phyloP scores from a whole-genome alignment of 2,329 filamentous ascomycete species.

The Penicillium griseofulvum region DNA sequence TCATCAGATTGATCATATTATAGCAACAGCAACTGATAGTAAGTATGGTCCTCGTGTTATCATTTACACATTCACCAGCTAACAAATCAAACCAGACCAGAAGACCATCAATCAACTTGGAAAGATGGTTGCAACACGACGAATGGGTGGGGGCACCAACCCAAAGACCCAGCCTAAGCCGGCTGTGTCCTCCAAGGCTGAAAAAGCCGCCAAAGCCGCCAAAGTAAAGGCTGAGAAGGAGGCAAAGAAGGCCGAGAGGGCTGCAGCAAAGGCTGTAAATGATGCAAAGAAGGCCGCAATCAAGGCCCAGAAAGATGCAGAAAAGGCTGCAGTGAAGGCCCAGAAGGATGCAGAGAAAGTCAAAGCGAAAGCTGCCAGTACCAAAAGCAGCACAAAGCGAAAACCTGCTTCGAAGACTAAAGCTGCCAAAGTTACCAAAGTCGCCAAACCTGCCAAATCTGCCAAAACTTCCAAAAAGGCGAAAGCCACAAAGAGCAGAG shows the following conservation, averaged over 20 bases:
- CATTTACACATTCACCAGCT: not conserved
- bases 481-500: not conserved
- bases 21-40: not conserved
- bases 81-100: not conserved
- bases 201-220: not conserved
- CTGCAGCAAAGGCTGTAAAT: not conserved
- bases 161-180: not conserved
- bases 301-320: not conserved
- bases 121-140: not conserved
- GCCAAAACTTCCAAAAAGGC: not conserved
- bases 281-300: not conserved
- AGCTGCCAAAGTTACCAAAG: not conserved
- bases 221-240: not conserved
- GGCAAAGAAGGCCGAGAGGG: not conserved
- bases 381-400: not conserved
- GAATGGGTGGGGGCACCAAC: not conserved
- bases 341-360: not conserved
- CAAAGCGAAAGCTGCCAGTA: not conserved
- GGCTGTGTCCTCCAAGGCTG: not conserved
- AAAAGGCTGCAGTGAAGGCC: not conserved
- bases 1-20: not conserved
- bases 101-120: not conserved
- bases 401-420: not conserved
- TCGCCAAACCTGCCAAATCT: not conserved
- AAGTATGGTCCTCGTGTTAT: not conserved